Evolutionary conservation across 768 basidiomycete species (phyloP).

Genomic region (Phaffia tasmanica): DNA sequence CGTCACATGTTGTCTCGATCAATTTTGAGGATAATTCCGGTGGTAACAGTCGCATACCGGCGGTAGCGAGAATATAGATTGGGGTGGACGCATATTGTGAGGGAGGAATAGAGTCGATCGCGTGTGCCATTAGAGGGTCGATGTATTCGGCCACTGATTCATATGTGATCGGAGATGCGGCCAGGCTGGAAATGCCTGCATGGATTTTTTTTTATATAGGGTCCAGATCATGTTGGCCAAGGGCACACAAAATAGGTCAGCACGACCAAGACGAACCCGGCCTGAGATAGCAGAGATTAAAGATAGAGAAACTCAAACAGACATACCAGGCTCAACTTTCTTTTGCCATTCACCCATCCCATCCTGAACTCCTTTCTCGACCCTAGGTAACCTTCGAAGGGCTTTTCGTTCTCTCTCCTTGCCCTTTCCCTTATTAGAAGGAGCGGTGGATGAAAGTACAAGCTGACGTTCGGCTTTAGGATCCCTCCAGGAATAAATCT

Average conservation of each 20-base stretch:
- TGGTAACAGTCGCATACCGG: conserved; percentile 85
- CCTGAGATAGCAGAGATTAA: background rate
- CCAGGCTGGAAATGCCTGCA: conserved; percentile 76
- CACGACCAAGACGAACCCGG: background rate
- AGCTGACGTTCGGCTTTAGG: conserved; percentile 46
- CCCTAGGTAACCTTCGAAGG: conserved; percentile 52
- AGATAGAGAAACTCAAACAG: background rate
- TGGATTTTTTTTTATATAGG: background rate
- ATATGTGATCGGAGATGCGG: conserved; percentile 38
- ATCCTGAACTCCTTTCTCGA: conserved; percentile 77
- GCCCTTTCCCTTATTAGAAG: conserved; percentile 23
- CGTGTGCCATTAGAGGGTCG: conserved; percentile 70
- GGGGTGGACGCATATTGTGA: conserved; percentile 75
- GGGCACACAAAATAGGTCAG: background rate
- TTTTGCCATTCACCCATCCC: conserved; percentile 69
- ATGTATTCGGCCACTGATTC: conserved; percentile 64
- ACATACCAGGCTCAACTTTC: conserved; percentile 87
- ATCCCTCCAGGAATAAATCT: conserved; percentile 95
- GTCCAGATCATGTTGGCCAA: too few species aligned
- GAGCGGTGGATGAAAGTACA: background rate
- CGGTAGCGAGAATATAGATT: conserved; percentile 86
- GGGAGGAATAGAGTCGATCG: conserved; percentile 69
- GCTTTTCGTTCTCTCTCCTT: conserved; percentile 42
- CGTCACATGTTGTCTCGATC: conserved; percentile 63
- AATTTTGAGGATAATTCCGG: conserved; percentile 58